A percentile compares a stretch with the other conserved stretches of the same genome.
Conservation (phyloP, 768 basidiomycete species). For the Boletus speciosus region DNA sequence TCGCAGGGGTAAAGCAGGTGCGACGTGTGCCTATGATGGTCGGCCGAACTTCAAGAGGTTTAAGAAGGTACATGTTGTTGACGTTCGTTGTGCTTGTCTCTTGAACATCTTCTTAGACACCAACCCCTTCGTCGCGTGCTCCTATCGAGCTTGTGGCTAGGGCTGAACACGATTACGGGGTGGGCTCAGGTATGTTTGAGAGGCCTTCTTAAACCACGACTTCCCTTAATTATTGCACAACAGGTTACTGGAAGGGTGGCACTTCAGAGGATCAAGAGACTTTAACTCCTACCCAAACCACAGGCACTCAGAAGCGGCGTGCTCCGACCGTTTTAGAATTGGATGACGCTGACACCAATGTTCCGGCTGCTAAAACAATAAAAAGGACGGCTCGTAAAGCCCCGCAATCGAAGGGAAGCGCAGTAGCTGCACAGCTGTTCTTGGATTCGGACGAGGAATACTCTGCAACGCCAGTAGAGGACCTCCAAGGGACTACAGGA, state of each 20-base stretch:
- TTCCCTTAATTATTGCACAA: background rate
- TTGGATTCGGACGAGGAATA: constrained; percentile 48
- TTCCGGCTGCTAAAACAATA: constrained; percentile 12
- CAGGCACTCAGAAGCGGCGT: constrained; percentile 20
- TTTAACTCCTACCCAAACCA: constrained; percentile 17
- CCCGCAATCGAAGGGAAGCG: constrained; percentile 28
- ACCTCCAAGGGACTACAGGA: background rate
- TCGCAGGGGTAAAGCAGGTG: constrained; percentile 16
- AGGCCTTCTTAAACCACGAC: background rate
- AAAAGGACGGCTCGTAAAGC: constrained; percentile 19
- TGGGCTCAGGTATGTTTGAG: constrained; percentile 44
- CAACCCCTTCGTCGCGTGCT: constrained; percentile 21
- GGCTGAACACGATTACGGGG: constrained; percentile 52
- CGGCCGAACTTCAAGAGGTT: constrained; percentile 76
- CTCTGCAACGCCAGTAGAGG: background rate
- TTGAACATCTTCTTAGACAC: constrained; percentile 24
- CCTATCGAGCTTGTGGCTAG: constrained; percentile 51
- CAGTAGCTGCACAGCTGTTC: constrained; percentile 42
- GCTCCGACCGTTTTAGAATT: constrained; percentile 38
- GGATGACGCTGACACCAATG: constrained; percentile 34
- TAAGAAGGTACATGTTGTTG: constrained; percentile 49
- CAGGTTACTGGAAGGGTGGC: constrained; percentile 58
- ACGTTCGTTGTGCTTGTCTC: constrained; percentile 6
- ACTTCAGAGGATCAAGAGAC: constrained; percentile 17
- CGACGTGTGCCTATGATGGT: constrained; percentile 41